Base-by-base conservation (phyloP, 768 basidiomycete species). In the Trametes villosa region DNA sequence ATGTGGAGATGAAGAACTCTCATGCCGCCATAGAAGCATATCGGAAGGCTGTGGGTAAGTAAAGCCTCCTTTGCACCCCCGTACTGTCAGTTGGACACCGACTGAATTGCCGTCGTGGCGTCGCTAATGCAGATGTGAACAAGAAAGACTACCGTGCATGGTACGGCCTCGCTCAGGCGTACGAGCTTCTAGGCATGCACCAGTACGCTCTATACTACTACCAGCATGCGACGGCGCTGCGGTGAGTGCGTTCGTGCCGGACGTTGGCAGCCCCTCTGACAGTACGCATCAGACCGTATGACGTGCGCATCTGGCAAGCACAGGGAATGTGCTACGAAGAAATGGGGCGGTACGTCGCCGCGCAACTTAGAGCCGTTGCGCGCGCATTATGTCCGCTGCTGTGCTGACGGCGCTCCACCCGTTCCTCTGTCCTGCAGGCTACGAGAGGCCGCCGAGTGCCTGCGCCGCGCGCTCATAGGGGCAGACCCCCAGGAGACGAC, bases 21-120 rank as follows among this genome's bases (percentile, higher is more conserved):
- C 96, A 98, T 79, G 97, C 97, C 2, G 96, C 97, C 17, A 97
- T 98, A 56, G 97, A 98, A 76, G 92, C 95, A 11, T 99, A 98
- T 75, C 86, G 97, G 55, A 85, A 95, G 70, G 97, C 97, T 53
- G 87, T 98, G 61, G 94, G 96, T 94, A 74, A 57, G 89, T 48
- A n/a, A 15, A n/a, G 22, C 24, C 34, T 15, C 36, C n/a, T 38
- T 49, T 12, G 9, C 11, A 27, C 36, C 34, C 17, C 20, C 29
- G 22, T 29, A n/a, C 24, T 40, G 49, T 18, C 59, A 24, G 18
- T 31, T 44, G 50, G 42, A 41, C 46, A 20, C 2, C 9, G 13
- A 48, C 36, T 62, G 34, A 62, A 53, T 57, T 8, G 22, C 24
- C 53, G 22, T 63, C 54, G 20, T 63, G 58, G 36, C 52, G 50